A percentile compares a stretch with the other conserved stretches of the same genome.
phyloP scores from a whole-genome alignment of 768 basidiomycete genomes.

The Amanita phalloides region DNA sequence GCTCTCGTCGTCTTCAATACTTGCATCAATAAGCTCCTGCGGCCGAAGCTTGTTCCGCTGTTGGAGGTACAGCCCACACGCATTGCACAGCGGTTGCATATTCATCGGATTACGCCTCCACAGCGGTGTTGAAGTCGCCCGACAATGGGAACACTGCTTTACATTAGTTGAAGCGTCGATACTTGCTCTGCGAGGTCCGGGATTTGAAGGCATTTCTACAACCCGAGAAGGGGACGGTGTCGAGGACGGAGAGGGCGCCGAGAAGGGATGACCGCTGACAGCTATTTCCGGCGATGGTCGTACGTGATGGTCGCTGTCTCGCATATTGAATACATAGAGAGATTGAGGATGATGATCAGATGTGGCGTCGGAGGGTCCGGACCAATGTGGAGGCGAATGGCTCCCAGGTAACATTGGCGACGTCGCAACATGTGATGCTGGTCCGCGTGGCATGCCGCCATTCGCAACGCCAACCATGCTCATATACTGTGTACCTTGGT shows the following conservation, averaged over 20 bases:
- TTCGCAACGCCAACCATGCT: neutral
- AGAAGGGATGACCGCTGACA: constrained; percentile 18
- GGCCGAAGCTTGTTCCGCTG: constrained; percentile 36
- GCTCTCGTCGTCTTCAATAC: constrained; percentile 27
- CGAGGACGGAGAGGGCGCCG: constrained; percentile 23
- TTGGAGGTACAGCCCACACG: constrained; percentile 36
- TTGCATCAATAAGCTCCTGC: constrained; percentile 39
- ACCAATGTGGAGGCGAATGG: constrained; percentile 1
- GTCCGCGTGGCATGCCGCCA: neutral
- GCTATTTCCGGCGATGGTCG: constrained; percentile 11
- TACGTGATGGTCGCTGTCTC: constrained; percentile 10
- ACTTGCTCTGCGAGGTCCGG: constrained; percentile 17
- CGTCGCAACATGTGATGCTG: neutral
- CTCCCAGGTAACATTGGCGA: neutral
- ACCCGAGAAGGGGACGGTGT: constrained; percentile 11
- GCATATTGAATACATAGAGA: constrained; percentile 9
- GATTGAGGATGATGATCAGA: neutral
- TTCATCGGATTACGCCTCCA: constrained; percentile 37
- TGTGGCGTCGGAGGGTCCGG: neutral
- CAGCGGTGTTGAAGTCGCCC: constrained; percentile 35
- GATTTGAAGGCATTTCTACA: constrained; percentile 10
- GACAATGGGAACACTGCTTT: constrained; percentile 36
- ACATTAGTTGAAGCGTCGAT: constrained; percentile 18
- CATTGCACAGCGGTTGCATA: constrained; percentile 35
- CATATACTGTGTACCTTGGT: neutral